Percentiles rank a stretch among this genome's conserved stretches.
Conservation (phyloP, 2,329 filamentous ascomycete genomes). For the Xylariomycetidae sp. region DNA sequence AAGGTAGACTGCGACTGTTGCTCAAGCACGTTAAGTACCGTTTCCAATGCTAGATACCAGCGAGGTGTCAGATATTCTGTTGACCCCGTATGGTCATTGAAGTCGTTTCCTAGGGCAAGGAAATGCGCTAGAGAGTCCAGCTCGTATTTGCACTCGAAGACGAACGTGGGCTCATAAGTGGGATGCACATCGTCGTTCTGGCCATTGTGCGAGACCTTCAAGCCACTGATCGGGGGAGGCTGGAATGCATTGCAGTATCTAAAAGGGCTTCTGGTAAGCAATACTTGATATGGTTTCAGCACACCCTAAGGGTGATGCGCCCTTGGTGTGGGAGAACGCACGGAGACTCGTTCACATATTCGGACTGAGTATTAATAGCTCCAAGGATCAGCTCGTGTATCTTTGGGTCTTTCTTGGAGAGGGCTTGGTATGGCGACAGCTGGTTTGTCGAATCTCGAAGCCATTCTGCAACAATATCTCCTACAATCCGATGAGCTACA, state of each 20-base stretch:
- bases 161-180: conserved; percentile 72
- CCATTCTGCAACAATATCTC: conserved; percentile 89
- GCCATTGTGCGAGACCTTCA: conserved; percentile 68
- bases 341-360: conserved; percentile 89
- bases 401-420: conserved; percentile 75
- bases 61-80: conserved; percentile 72
- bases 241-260: conserved; percentile 99
- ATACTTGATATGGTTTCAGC: no score
- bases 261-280: no score
- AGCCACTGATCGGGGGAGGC: conserved; percentile 77
- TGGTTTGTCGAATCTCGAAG: conserved; percentile 91
- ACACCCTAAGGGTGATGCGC: no score
- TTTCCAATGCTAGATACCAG: conserved; percentile 76
- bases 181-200: conserved; percentile 85
- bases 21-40: conserved; percentile 67
- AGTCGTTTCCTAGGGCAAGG: conserved; percentile 79
- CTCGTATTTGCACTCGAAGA: conserved; percentile 99
- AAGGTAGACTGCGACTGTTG: conserved; percentile 82
- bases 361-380: conserved; percentile 92
- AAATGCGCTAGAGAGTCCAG: conserved; percentile 94
- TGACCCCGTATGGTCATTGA: conserved; percentile 73
- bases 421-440: conserved; percentile 78
- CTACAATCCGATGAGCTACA: no score
- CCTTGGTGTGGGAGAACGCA: no score
- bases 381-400: conserved; percentile 80